Evolutionary conservation across 2,329 filamentous ascomycete genomes (phyloP).

Genomic region (Cladosporium sp.): DNA sequence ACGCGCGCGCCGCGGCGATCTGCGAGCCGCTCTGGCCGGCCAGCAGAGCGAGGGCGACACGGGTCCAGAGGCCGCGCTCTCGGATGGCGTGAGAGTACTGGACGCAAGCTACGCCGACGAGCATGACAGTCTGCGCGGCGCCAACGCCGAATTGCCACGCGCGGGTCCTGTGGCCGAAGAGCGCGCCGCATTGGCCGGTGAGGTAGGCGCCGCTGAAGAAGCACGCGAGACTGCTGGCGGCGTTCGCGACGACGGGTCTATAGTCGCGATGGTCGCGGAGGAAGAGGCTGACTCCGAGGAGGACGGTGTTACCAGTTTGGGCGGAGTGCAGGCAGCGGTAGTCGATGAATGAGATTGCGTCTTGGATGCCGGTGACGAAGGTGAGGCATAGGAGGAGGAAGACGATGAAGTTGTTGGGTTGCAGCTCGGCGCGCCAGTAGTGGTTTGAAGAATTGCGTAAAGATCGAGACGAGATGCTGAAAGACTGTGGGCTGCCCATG

Average conservation of each 20-base stretch:
- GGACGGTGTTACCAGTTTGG: constrained; percentile 65
- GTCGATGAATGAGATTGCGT: constrained; percentile 61
- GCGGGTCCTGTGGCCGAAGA: constrained; percentile 49
- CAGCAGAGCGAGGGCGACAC: constrained; percentile 48
- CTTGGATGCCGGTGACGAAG: constrained; percentile 47
- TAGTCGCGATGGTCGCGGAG: constrained; percentile 37
- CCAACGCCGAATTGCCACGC: constrained; percentile 58
- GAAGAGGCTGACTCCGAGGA: constrained; percentile 51
- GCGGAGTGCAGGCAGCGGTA: constrained; percentile 65
- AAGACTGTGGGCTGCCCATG: neutral
- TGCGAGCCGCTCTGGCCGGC: constrained; percentile 60
- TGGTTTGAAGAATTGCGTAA: neutral
- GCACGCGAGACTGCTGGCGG: constrained; percentile 55
- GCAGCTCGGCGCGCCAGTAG: neutral
- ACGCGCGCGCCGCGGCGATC: constrained; percentile 57
- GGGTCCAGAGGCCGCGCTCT: neutral
- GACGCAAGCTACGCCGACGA: constrained; percentile 51
- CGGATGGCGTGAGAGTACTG: neutral
- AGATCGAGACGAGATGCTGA: neutral
- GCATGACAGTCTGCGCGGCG: constrained; percentile 54
- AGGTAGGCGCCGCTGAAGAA: constrained; percentile 58
- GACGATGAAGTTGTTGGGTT: constrained; percentile 27
- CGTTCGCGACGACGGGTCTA: constrained; percentile 42
- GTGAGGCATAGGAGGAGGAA: constrained; percentile 41
- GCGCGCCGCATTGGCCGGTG: constrained; percentile 58